Evolutionary conservation across 2,329 filamentous ascomycete species (phyloP).

Genomic region (Penicillium expansum): DNA sequence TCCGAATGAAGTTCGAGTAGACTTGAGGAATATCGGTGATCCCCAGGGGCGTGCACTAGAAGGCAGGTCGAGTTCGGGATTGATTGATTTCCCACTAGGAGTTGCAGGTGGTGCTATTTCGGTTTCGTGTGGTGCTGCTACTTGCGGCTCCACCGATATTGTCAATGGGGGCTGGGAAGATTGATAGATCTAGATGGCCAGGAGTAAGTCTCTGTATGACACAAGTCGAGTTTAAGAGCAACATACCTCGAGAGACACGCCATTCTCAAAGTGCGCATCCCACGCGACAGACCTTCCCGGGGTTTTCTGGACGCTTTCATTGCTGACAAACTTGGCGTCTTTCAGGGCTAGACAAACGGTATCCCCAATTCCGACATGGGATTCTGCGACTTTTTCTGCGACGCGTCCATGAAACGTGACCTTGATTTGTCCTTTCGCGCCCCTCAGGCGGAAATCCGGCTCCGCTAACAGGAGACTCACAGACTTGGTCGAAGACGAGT

Average conservation of each 20-base stretch:
- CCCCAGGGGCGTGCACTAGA: constrained; percentile 57
- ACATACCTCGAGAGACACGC: constrained; percentile 39
- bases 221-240: neutral
- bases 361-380: constrained; percentile 74
- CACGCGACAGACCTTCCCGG: constrained; percentile 58
- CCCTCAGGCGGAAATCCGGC: constrained; percentile 76
- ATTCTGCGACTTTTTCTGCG: constrained; percentile 66
- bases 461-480: constrained; percentile 81
- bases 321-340: constrained; percentile 63
- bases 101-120: constrained; percentile 25
- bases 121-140: constrained; percentile 22
- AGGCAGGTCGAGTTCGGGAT: constrained; percentile 3
- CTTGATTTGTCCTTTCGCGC: constrained; percentile 74
- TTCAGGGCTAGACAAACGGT: constrained; percentile 66
- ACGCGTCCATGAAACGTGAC: constrained; percentile 69
- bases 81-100: constrained; percentile 21
- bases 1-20: constrained; percentile 66
- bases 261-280: constrained; percentile 52
- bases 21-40: constrained; percentile 78
- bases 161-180: constrained; percentile 24
- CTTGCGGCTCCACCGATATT: constrained; percentile 54
- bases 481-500: constrained; percentile 70
- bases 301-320: constrained; percentile 51
- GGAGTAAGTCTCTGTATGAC: constrained; percentile 1
- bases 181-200: constrained; percentile 26